phyloP scores from a whole-genome alignment of 495 filamentous ascomycete genomes.

The Ramalina intermedia region DNA sequence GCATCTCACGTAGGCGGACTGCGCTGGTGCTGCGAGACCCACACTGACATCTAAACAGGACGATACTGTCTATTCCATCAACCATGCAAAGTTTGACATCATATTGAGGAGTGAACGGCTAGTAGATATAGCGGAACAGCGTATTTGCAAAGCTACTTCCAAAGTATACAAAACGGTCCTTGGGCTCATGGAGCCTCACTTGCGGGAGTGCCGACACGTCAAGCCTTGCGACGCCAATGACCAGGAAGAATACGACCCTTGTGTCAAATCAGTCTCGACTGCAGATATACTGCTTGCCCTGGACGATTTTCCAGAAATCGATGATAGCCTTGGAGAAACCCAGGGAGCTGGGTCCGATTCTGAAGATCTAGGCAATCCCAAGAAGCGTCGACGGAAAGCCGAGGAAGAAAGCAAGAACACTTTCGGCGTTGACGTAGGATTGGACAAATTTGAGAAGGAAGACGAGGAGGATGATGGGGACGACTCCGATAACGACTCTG shows the following conservation, averaged over 20 bases:
- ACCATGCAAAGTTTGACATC: conserved; percentile 73
- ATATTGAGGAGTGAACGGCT: conserved; percentile 67
- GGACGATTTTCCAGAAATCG: conserved; percentile 26
- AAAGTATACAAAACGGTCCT: conserved; percentile 65
- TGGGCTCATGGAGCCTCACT: conserved; percentile 49
- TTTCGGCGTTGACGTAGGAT: background rate
- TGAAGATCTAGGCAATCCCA: conserved; percentile 6
- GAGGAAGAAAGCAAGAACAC: background rate
- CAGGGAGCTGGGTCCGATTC: conserved; percentile 1
- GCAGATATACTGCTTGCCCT: conserved; percentile 33
- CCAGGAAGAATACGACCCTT: too few species aligned
- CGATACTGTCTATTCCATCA: conserved; percentile 59
- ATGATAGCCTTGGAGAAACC: conserved; percentile 16
- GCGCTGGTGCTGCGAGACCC: background rate
- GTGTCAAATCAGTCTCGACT: conserved; percentile 23
- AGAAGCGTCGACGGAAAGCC: conserved; percentile 8
- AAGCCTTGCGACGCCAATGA: conserved; percentile 34
- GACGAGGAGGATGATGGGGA: conserved; percentile 22
- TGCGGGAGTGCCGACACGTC: conserved; percentile 42
- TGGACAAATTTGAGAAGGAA: background rate
- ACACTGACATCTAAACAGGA: conserved; percentile 24
- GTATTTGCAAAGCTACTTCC: conserved; percentile 47
- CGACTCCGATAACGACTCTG: conserved; percentile 26
- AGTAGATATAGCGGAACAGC: conserved; percentile 42
- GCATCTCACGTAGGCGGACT: background rate